Evolutionary conservation across 2,329 filamentous ascomycete genomes (phyloP).

Genomic region (Rhynchosporium graminicola): DNA sequence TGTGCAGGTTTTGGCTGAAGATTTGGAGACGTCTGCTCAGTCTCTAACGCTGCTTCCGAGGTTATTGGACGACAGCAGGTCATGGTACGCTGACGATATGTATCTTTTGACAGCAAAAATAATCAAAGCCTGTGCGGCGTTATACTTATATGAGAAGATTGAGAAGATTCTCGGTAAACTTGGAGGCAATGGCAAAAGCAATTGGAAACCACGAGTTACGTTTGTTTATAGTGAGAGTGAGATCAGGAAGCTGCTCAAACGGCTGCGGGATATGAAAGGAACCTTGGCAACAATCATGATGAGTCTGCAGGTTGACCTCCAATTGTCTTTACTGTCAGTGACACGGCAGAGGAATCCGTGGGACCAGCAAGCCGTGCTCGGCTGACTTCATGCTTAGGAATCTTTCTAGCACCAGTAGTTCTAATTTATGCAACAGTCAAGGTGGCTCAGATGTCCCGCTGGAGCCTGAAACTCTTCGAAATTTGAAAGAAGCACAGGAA

Average conservation of each 20-base stretch:
- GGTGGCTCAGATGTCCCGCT: slow-evolving; percentile 18
- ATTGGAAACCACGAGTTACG: slow-evolving; percentile 28
- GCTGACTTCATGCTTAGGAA: slow-evolving; percentile 21
- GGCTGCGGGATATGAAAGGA: slow-evolving; percentile 31
- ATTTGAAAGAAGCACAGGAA: slow-evolving; percentile 22
- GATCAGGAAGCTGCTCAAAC: slow-evolving; percentile 30
- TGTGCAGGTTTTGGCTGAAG: slow-evolving; percentile 28
- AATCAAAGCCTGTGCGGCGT: slow-evolving; percentile 29
- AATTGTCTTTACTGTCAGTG: slow-evolving; percentile 33
- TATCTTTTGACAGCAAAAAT: slow-evolving; percentile 32
- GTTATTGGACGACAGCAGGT: slow-evolving; percentile 27
- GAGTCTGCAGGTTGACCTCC: slow-evolving; percentile 33
- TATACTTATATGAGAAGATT: slow-evolving; percentile 29
- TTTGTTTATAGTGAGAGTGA: slow-evolving; percentile 33
- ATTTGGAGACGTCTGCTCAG: slow-evolving; percentile 27
- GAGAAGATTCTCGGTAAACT: slow-evolving; percentile 29
- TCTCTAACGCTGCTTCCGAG: slow-evolving; percentile 29
- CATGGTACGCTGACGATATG: slow-evolving; percentile 30
- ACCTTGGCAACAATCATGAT: slow-evolving; percentile 32
- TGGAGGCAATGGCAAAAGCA: slow-evolving; percentile 27
- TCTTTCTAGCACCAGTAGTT: slow-evolving; percentile 20
- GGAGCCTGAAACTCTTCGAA: slow-evolving; percentile 25
- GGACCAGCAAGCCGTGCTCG: neutral
- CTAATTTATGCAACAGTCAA: slow-evolving; percentile 21
- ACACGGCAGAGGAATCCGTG: neutral